Evolutionary conservation across 2,329 filamentous ascomycete genomes (phyloP).

Genomic region (Leptographium radiaticola): DNA sequence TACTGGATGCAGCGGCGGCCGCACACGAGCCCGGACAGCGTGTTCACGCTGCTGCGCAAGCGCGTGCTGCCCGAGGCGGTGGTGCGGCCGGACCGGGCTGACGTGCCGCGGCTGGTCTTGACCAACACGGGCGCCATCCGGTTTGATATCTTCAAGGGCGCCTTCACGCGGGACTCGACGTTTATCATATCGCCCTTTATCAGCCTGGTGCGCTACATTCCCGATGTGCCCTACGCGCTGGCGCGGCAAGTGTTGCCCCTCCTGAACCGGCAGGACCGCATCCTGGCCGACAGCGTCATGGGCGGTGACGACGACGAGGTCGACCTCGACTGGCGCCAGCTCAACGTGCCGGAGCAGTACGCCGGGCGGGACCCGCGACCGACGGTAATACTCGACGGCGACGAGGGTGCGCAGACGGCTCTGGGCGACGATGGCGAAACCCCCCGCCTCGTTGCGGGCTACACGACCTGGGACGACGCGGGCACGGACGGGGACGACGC

Average conservation of each 20-base stretch:
- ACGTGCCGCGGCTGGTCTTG: slow-evolving; percentile 54
- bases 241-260: slow-evolving; percentile 55
- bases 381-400: not conserved
- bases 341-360: slow-evolving; percentile 37
- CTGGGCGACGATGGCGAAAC: slow-evolving; percentile 15
- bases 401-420: slow-evolving; percentile 17
- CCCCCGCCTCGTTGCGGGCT: slow-evolving; percentile 48
- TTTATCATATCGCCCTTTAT: slow-evolving; percentile 82
- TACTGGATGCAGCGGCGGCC: slow-evolving; percentile 71
- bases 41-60: slow-evolving; percentile 70
- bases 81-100: slow-evolving; percentile 32
- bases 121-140: slow-evolving; percentile 85
- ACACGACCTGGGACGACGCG: slow-evolving; percentile 78
- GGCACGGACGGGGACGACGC: slow-evolving; percentile 85
- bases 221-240: slow-evolving; percentile 65
- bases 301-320: not conserved
- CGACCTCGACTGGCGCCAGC: slow-evolving; percentile 28
- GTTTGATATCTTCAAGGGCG: slow-evolving; percentile 89
- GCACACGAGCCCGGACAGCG: slow-evolving; percentile 60
- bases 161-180: slow-evolving; percentile 77
- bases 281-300: slow-evolving; percentile 23
- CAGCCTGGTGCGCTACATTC: slow-evolving; percentile 62
- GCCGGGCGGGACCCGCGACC: not conserved
- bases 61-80: slow-evolving; percentile 60
- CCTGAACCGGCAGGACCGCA: slow-evolving; percentile 41